Percentiles rank a stretch among this genome's conserved stretches.
phyloP scores from a whole-genome alignment of 352 stramenopile species.

The Phytophthora pinifolia region DNA sequence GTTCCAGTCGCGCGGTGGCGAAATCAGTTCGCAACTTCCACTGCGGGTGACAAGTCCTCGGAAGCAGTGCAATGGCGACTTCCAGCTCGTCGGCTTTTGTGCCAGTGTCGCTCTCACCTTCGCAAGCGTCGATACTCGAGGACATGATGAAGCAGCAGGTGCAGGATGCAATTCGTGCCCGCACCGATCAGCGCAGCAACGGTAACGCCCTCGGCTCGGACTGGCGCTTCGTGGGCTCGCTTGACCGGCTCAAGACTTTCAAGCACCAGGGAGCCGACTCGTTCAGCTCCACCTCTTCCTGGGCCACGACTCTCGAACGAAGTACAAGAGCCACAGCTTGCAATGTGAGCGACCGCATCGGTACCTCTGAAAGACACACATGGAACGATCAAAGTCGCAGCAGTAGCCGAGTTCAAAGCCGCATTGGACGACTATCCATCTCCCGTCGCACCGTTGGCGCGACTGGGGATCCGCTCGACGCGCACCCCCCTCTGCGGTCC shows the following conservation, averaged over 20 bases:
- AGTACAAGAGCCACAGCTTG: conserved; percentile 12
- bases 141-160: conserved; percentile 46
- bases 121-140: conserved; percentile 34
- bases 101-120: conserved; percentile 30
- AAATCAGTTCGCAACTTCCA: conserved; percentile 29
- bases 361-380: not conserved
- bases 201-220: conserved; percentile 35
- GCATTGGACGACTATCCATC: conserved; percentile 2
- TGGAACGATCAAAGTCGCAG: conserved; percentile 15
- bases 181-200: conserved; percentile 15
- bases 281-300: conserved; percentile 24
- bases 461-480: conserved; percentile 8
- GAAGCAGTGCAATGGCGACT: conserved; percentile 4
- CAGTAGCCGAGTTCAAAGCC: conserved; percentile 9
- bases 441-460: conserved; percentile 17
- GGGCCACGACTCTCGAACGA: conserved; percentile 23
- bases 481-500: conserved; percentile 29
- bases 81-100: conserved; percentile 20
- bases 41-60: conserved; percentile 9
- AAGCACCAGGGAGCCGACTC: conserved; percentile 36
- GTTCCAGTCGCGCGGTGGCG: not conserved
- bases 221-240: conserved; percentile 38
- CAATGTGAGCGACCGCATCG: conserved; percentile 23
- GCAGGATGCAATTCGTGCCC: conserved; percentile 41
- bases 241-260: conserved; percentile 46